Evolutionary conservation across 345 rosid species (phyloP).

Genomic region (Gynandropsis gynandra): DNA sequence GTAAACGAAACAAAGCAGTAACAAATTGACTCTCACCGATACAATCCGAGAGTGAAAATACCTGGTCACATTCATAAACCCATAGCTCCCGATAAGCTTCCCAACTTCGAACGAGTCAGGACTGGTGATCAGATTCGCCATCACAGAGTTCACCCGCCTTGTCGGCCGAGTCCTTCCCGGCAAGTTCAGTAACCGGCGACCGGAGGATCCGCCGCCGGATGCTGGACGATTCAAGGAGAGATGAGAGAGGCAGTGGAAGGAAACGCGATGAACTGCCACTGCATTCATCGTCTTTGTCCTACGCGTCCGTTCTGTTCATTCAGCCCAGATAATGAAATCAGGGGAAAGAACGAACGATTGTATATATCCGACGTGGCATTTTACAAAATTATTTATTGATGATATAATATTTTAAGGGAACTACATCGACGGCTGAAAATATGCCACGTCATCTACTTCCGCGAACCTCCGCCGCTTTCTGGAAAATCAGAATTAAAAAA

Average conservation of each 20-base stretch:
- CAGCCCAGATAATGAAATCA: no score
- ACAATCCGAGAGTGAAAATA: conserved; percentile 19
- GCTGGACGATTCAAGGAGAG: conserved; percentile 20
- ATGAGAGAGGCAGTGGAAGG: conserved; percentile 21
- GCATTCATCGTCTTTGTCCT: conserved; percentile 21
- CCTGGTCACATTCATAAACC: conserved; percentile 92
- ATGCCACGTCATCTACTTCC: conserved; percentile 9
- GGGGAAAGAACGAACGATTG: neutral
- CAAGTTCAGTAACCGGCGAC: conserved; percentile 12
- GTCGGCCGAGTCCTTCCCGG: conserved; percentile 22
- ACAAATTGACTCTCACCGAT: conserved; percentile 8
- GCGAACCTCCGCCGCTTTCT: conserved; percentile 25
- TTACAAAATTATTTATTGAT: no score
- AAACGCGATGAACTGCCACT: conserved; percentile 25
- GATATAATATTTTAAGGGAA: neutral
- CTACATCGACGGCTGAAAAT: neutral
- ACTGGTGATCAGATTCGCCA: conserved; percentile 53
- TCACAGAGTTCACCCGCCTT: conserved; percentile 34
- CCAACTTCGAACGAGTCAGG: conserved; percentile 90
- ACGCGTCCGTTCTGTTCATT: no score
- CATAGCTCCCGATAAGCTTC: conserved; percentile 79
- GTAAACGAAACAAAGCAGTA: conserved; percentile 7
- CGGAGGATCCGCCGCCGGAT: conserved; percentile 17
- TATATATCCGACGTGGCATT: conserved; percentile 18
- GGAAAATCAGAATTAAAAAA: neutral